Base-by-base conservation (phyloP, 2,329 filamentous ascomycete genomes). In the Cryphonectria radicalis region DNA sequence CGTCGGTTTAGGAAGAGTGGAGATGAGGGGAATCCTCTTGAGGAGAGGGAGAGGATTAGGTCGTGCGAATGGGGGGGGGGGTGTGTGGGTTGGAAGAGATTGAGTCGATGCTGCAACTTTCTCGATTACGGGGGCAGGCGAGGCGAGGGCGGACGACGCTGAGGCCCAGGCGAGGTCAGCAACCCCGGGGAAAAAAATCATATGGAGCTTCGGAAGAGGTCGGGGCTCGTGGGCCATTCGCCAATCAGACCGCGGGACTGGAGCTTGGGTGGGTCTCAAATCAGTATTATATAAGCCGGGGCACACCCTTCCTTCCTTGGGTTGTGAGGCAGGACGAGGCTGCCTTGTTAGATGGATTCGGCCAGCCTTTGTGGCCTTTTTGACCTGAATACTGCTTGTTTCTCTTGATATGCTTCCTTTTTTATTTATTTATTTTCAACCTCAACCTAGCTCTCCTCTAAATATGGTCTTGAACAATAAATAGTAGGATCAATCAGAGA, bases 181-280 rank as follows among this genome's bases (percentile, higher is more conserved):
- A 22, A 50, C n/a, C 11, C 43, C 43, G 32, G 55, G 50, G 42
- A 35, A 68, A 72, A 72, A 73, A 73, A 70, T 72, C 67, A 67
- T 63, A 72, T 69, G 70, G 67, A 72, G 70, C 70, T 71, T 71
- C 71, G 71, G 71, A 62, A 73, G 60, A 73, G 71, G 66, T 70
- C 71, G 71, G 53, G 71, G 63, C 68, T 66, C 35, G 62, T 25
- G n/a, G n/a, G 37, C 32, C 10, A 55, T 70, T 67, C 35, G 59
- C 71, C 50, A 73, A 73, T 73, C 69, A 73, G 28, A 62, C 7
- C 10, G 17, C 28, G n/a, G 67, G 65, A 35, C 66, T n/a, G 50
- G 66, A 73, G 71, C 71, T 73, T 40, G n/a, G 55, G 66, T 67
- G 69, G 69, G 63, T 63, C 42, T 4, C 0, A 2, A 14, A 22